Percentiles rank a stretch among this genome's conserved stretches.
Conservation (phyloP, 2,329 filamentous ascomycete species). For the Trichoderma sp. region DNA sequence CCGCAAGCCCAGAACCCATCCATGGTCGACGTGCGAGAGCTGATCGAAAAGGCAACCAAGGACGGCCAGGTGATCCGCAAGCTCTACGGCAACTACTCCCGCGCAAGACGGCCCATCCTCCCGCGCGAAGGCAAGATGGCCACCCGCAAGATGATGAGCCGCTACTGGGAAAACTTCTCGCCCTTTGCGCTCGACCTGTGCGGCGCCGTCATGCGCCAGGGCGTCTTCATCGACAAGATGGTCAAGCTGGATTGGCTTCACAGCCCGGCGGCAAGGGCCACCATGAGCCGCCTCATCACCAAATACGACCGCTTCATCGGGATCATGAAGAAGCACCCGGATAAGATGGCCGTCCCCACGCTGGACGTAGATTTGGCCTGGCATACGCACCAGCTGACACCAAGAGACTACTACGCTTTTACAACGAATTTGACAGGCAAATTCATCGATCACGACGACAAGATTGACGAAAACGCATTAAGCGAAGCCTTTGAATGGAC, state of each 20-base stretch:
- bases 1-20: constrained; percentile 34
- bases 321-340: constrained; percentile 57
- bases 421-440: constrained; percentile 52
- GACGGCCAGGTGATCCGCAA: constrained; percentile 44
- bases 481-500: constrained; percentile 73
- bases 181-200: constrained; percentile 67
- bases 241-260: constrained; percentile 77
- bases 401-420: constrained; percentile 63
- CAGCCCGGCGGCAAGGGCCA: constrained; percentile 65
- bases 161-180: constrained; percentile 70
- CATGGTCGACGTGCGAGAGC: constrained; percentile 55
- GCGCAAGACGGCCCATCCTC: constrained; percentile 33
- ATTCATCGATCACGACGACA: constrained; percentile 84
- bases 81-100: constrained; percentile 43
- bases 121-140: constrained; percentile 45
- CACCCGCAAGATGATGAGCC: constrained; percentile 69
- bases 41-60: constrained; percentile 53
- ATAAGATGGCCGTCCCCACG: constrained; percentile 66
- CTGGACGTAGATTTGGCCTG: constrained; percentile 76
- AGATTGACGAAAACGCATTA: constrained; percentile 70
- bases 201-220: constrained; percentile 68
- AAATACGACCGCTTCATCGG: constrained; percentile 69
- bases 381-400: constrained; percentile 79
- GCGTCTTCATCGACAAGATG: constrained; percentile 74
- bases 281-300: constrained; percentile 64